Conservation (phyloP, 108 stramenopile genomes). For the Schizochytrium sp. region DNA sequence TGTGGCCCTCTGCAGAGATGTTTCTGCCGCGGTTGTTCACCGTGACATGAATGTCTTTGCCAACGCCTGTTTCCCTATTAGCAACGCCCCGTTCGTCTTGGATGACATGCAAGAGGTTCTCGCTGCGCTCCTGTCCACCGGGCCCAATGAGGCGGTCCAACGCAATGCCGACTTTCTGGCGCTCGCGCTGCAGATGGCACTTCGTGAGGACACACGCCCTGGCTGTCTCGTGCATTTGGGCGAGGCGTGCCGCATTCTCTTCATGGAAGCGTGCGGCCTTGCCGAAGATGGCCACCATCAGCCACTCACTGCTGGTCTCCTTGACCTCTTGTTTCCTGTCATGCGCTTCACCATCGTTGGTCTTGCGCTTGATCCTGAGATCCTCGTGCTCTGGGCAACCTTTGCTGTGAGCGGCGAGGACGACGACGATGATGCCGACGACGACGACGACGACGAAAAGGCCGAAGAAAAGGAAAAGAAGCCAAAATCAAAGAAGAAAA, state of each 20-base stretch:
- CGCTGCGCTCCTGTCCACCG: neutral
- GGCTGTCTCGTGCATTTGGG: neutral
- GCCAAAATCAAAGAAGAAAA: neutral
- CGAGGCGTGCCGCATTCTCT: neutral
- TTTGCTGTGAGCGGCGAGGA: neutral
- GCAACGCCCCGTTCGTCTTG: neutral
- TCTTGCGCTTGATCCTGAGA: neutral
- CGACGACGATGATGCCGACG: neutral
- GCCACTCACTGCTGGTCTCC: neutral
- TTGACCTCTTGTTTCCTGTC: neutral
- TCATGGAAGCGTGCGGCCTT: neutral
- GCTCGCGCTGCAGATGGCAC: neutral
- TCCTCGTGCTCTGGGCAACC: neutral
- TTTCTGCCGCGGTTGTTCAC: neutral
- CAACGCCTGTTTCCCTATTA: neutral
- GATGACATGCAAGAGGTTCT: neutral
- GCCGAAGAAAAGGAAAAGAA: constrained; percentile 3
- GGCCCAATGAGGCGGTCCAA: neutral
- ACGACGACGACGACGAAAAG: neutral
- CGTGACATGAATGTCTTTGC: neutral
- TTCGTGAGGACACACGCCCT: neutral
- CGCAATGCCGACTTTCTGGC: neutral
- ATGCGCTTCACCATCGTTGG: neutral
- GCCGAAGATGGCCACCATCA: neutral
- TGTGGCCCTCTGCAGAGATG: neutral